A percentile compares a stretch with the other conserved stretches of the same genome.
These are phyloP conservation scores for Heliosperma pusillum DNA, from an alignment of 148 eudicot genomes.

Conservation along the genomic window DNA sequence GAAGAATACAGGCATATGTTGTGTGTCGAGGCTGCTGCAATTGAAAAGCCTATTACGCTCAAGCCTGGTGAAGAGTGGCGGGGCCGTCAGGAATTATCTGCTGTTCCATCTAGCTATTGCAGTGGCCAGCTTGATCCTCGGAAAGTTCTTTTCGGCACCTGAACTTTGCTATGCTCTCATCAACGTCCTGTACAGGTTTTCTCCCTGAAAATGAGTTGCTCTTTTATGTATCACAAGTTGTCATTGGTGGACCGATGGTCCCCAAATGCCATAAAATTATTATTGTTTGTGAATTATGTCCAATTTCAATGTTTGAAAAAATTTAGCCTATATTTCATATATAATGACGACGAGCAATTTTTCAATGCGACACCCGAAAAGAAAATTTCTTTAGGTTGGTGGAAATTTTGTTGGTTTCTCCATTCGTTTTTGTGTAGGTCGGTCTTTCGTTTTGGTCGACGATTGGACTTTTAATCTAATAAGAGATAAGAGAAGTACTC, in stretches of 20 bases:
- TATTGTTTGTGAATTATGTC: not conserved
- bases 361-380: not conserved
- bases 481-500: not conserved
- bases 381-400: not conserved
- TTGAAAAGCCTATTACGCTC: conserved; percentile 75
- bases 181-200: conserved; percentile 32
- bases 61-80: conserved; percentile 95
- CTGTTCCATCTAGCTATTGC: conserved; percentile 86
- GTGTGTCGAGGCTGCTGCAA: conserved; percentile 87
- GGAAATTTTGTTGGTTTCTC: too few species aligned
- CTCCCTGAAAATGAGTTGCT: not conserved
- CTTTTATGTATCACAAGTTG: not conserved
- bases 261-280: not conserved
- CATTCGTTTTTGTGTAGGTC: not conserved
- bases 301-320: not conserved
- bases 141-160: conserved; percentile 52
- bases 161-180: conserved; percentile 22
- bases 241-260: not conserved
- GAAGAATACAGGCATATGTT: conserved; percentile 89
- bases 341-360: not conserved
- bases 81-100: conserved; percentile 78
- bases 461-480: not conserved
- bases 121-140: conserved; percentile 87
- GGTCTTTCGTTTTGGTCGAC: not conserved
- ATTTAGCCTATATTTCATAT: too few species aligned